Base-by-base conservation (phyloP, 1,139 yeast species). In the Pneumocystis canis region DNA sequence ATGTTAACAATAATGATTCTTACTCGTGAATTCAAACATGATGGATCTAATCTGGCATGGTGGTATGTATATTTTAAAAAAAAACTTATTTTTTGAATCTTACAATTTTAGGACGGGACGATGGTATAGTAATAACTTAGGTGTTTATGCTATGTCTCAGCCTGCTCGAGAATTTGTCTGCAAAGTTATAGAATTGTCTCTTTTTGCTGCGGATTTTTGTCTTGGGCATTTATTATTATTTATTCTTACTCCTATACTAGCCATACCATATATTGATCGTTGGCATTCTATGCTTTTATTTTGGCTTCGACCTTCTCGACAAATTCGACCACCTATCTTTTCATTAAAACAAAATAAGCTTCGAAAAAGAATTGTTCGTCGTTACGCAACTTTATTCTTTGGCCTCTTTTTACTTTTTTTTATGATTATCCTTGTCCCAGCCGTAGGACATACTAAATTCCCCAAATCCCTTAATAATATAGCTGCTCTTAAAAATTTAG, bases 231-330 rank as follows among this genome's bases (percentile, higher is more conserved):
- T 88, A 70, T 79, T 92, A 66, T 79, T 92, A 74, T 88, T 92
- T 80, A 79, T 84, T 70, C 97, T 92, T 78, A 81, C 89, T 74
- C 99, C 99, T 71, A 73, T 89, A 64, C 80, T 94, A 69, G 80
- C 82, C 69, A 78, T 92, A 71, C 99, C 99, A 72, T 81, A 83
- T 76, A 79, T 90, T 75, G 98, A 92, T 79, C 87, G 90, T 80
- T 89, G 96, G 95, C 99, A 92, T 78, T 90, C 98, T 60, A 87
- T 90, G 77, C 85, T 92, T 92, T 82, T 92, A 77, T 92, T 92
- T 84, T 92, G 99, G 99, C 85, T 92, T 78, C 88, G 89, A 76
- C 98, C 98, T 67, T 85, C 95, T 66, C 86, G 95, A 78, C 96
- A 92, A 79, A 92, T 92, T 73, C 88, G 99, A 77, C 98, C 97